Percentiles rank a stretch among this genome's conserved stretches.
Evolutionary conservation across 2,329 filamentous ascomycete genomes (phyloP).

Genomic region (Trichoderma lentiforme): DNA sequence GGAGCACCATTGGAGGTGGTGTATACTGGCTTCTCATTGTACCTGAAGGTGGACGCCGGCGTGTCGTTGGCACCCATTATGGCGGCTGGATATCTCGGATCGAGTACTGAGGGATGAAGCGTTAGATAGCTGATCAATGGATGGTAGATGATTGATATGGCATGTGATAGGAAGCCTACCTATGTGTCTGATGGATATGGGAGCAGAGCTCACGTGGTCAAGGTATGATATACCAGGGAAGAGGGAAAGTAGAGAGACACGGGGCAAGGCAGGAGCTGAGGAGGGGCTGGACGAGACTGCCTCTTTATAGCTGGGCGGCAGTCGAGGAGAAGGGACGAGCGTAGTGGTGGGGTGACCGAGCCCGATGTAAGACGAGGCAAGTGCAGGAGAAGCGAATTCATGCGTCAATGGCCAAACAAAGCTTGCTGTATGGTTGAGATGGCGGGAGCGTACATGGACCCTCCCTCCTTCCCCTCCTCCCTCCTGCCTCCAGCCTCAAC

Average conservation of each 20-base stretch:
- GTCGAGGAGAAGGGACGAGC: not conserved
- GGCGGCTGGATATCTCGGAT: constrained; percentile 9
- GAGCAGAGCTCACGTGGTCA: not conserved
- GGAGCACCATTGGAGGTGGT: constrained; percentile 59
- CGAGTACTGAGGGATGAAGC: not conserved
- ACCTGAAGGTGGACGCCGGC: constrained; percentile 47
- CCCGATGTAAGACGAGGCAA: constrained; percentile 6
- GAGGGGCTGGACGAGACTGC: not conserved
- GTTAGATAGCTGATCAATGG: not conserved
- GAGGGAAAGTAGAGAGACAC: not conserved
- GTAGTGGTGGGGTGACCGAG: constrained; percentile 11
- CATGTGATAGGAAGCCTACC: not conserved
- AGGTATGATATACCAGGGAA: not conserved
- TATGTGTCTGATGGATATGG: not conserved
- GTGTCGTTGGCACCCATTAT: constrained; percentile 44
- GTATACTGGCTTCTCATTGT: constrained; percentile 57
- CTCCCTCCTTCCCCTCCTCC: not conserved
- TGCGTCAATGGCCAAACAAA: not conserved
- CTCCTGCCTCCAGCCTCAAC: not conserved
- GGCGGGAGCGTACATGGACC: not conserved
- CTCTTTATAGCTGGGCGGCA: constrained; percentile 2
- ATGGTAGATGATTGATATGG: not conserved
- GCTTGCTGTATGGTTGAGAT: not conserved
- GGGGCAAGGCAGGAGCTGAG: not conserved
- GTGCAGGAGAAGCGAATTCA: not conserved